Base-by-base conservation (phyloP, 768 basidiomycete genomes). In the Agaricus blazei region DNA sequence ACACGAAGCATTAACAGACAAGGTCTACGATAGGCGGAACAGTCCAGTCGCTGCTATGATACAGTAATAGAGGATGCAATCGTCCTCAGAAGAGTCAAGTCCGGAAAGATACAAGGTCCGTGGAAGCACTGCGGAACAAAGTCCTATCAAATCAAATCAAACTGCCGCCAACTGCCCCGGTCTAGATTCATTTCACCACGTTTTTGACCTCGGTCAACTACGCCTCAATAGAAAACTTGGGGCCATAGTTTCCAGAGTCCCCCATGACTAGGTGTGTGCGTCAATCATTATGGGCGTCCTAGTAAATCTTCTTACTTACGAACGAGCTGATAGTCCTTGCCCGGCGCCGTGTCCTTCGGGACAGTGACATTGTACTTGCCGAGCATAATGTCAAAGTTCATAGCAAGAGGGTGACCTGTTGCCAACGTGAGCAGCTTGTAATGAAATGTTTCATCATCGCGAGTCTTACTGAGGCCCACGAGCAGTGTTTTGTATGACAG, bases 171-270 rank as follows among this genome's bases (percentile, higher is more conserved):
- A 48, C 29, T 24, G 46, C n/a, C 46, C 27, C 11, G 40, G 38
- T 45, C 37, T 23, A 29, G 36, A n/a, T 43, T 34, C 42, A 40
- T 29, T 50, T 23, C 26, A n/a, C 41, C 31, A 27, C 38, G 50
- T 42, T 14, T 11, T 48, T 28, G 15, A 31, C 24, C 24, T 23
- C 41, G 3, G 42, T 9, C n/a, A n/a, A 48, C 72, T 63, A 75
- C 45, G 63, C 51, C 15, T 61, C 64, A 55, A 84, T 83, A 11
- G 70, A 70, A 60, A 83, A 83, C 43, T 51, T 14, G 6, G 65
- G 66, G 28, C 80, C 75, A 50, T 67, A 74, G 61, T 82, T 76
- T 31, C 80, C 80, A 48, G 79, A 81, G 60, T 82, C 80, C 6
- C 80, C 80, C 51, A 81, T 73, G 44, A 82, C 80, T 81, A 54